These are phyloP conservation scores for Hermanozyma aechmeae DNA, from an alignment of 805 yeast species.

Conservation along the genomic window DNA sequence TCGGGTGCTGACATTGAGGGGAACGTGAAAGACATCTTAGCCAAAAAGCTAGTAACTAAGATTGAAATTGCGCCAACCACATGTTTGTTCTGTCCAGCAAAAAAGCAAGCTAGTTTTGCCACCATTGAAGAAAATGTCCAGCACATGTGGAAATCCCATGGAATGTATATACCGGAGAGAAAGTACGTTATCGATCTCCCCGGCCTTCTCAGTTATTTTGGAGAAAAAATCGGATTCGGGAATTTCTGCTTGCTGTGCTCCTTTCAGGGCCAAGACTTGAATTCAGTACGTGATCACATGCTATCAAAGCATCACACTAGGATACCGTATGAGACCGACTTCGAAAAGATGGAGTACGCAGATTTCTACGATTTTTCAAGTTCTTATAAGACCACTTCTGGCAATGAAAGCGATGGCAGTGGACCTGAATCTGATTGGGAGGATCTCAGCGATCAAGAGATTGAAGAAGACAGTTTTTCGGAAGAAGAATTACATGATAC, in stretches of 20 bases:
- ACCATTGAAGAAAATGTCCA: slow-evolving; percentile 37
- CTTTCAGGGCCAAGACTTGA: slow-evolving; percentile 76
- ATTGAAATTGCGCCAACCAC: slow-evolving; percentile 40
- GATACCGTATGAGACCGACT: slow-evolving; percentile 77
- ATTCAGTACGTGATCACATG: slow-evolving; percentile 88
- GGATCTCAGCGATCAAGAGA: slow-evolving; percentile 23
- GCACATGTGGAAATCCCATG: slow-evolving; percentile 77
- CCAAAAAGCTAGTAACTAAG: slow-evolving; percentile 31
- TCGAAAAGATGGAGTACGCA: slow-evolving; percentile 66
- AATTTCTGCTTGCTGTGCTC: slow-evolving; percentile 75
- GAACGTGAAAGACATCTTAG: neutral
- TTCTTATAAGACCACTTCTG: slow-evolving; percentile 33
- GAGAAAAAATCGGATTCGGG: slow-evolving; percentile 76
- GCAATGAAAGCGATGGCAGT: slow-evolving; percentile 2
- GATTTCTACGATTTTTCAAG: slow-evolving; percentile 80
- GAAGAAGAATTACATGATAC: slow-evolving; percentile 20
- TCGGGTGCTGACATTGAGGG: no score
- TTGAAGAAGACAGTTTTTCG: slow-evolving; percentile 11
- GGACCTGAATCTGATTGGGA: slow-evolving; percentile 29
- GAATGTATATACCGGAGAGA: slow-evolving; percentile 81
- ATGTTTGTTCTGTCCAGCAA: slow-evolving; percentile 42
- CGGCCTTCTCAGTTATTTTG: slow-evolving; percentile 69
- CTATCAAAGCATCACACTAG: slow-evolving; percentile 75
- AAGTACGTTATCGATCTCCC: slow-evolving; percentile 55
- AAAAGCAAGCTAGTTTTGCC: slow-evolving; percentile 20